These are phyloP conservation scores for Lentinula detonsa DNA, from an alignment of 768 basidiomycete genomes.

Conservation along the genomic window DNA sequence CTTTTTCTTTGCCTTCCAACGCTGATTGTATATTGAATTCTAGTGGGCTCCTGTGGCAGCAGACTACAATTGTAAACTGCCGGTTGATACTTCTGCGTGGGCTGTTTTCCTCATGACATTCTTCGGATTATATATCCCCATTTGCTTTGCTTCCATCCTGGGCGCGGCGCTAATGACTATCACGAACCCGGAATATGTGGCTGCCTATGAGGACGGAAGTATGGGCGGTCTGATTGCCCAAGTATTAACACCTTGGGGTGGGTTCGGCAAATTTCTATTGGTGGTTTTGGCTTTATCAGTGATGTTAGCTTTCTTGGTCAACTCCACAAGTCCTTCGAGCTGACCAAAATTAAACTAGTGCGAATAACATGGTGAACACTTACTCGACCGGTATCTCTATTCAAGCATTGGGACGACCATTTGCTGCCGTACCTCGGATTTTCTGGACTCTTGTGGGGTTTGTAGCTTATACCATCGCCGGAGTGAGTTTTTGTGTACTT, in stretches of 20 bases:
- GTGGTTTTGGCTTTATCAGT: conserved; percentile 36
- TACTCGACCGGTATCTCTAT: conserved; percentile 43
- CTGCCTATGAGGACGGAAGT: conserved; percentile 28
- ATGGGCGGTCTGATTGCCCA: conserved; percentile 35
- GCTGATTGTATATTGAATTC: not conserved
- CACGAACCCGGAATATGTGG: conserved; percentile 27
- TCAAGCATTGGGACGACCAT: conserved; percentile 36
- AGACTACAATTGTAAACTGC: conserved; percentile 48
- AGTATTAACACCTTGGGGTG: conserved; percentile 34
- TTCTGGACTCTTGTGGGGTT: conserved; percentile 39
- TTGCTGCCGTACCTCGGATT: conserved; percentile 38
- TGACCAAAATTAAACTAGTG: conserved; percentile 14
- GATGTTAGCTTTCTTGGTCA: conserved; percentile 22
- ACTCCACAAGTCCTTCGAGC: not conserved
- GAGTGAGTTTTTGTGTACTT: conserved; percentile 4
- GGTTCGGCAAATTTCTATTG: conserved; percentile 33
- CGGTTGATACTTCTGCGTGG: conserved; percentile 31
- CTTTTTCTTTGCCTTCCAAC: not conserved
- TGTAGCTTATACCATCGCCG: conserved; percentile 30
- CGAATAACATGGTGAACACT: conserved; percentile 36
- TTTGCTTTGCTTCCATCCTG: conserved; percentile 27
- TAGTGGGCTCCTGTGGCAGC: conserved; percentile 47
- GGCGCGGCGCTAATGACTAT: conserved; percentile 37
- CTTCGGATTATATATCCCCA: conserved; percentile 44
- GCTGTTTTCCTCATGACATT: conserved; percentile 45